A percentile compares a stretch with the other conserved stretches of the same genome.
These are phyloP conservation scores for Raffaelea albimanens DNA, from an alignment of 2,329 filamentous ascomycete genomes.

Conservation along the genomic window DNA sequence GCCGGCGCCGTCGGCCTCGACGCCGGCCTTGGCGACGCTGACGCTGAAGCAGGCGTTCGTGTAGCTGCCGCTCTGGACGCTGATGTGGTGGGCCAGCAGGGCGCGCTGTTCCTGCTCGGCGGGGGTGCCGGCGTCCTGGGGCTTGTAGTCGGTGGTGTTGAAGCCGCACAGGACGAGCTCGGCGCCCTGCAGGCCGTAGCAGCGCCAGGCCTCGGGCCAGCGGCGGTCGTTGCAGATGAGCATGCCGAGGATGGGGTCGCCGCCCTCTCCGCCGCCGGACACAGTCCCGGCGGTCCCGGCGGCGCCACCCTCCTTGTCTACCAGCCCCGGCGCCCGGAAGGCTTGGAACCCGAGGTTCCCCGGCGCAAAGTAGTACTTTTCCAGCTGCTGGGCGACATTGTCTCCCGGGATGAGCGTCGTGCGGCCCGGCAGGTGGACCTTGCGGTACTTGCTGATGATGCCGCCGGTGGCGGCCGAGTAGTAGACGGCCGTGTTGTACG, in stretches of 20 bases:
- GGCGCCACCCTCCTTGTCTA: background rate
- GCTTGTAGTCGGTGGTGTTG: conserved; percentile 38
- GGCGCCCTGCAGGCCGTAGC: conserved; percentile 38
- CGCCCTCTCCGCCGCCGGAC: conserved; percentile 19
- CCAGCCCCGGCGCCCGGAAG: conserved; percentile 35
- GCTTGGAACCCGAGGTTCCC: conserved; percentile 43
- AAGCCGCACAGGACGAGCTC: conserved; percentile 34
- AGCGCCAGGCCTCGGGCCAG: conserved; percentile 42
- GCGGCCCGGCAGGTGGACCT: conserved; percentile 44
- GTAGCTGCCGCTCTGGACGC: conserved; percentile 40
- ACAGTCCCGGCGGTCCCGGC: background rate
- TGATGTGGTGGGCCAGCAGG: conserved; percentile 39
- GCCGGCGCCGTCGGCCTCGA: conserved; percentile 32
- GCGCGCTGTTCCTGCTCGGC: conserved; percentile 35
- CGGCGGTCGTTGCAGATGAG: conserved; percentile 45
- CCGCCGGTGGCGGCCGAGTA: conserved; percentile 32
- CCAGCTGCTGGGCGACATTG: conserved; percentile 42
- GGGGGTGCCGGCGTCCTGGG: conserved; percentile 23
- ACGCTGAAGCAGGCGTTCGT: conserved; percentile 42
- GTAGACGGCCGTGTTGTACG: conserved; percentile 43
- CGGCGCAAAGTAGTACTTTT: conserved; percentile 44
- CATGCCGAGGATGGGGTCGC: conserved; percentile 43
- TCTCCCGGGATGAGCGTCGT: conserved; percentile 39
- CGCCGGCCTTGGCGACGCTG: conserved; percentile 34
- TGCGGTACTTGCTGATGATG: conserved; percentile 43